Conservation (phyloP, 2,329 filamentous ascomycete species). For the Leptoxyphium fumago region DNA sequence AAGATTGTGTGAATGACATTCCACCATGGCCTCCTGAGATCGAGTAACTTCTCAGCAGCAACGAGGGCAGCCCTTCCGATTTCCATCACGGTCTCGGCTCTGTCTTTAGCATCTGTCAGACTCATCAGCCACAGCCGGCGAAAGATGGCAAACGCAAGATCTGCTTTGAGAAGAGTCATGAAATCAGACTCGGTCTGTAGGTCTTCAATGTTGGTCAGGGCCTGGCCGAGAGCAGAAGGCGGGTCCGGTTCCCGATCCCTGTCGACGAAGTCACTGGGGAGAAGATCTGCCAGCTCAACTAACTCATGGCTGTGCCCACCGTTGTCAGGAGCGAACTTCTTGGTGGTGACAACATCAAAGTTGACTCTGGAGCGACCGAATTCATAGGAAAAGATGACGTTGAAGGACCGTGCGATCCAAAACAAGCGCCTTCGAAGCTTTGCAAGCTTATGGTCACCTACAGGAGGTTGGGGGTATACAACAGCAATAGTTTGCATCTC, state of each 20-base stretch:
- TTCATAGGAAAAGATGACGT: constrained; percentile 45
- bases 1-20: constrained; percentile 28
- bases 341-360: constrained; percentile 31
- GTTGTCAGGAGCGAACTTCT: constrained; percentile 17
- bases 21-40: constrained; percentile 28
- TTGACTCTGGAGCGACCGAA: constrained; percentile 39
- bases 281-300: constrained; percentile 19
- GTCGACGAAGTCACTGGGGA: constrained; percentile 21
- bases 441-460: constrained; percentile 17
- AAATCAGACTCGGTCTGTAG: constrained; percentile 21
- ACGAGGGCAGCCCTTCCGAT: constrained; percentile 21
- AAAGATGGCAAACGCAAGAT: constrained; percentile 35
- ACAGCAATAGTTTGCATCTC: constrained; percentile 24
- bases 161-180: constrained; percentile 36
- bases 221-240: constrained; percentile 17
- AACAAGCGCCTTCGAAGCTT: constrained; percentile 22
- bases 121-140: constrained; percentile 27
- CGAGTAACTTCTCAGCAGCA: constrained; percentile 21
- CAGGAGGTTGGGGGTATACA: constrained; percentile 17
- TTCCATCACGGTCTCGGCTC: constrained; percentile 22
- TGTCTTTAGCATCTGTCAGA: constrained; percentile 22
- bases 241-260: constrained; percentile 20
- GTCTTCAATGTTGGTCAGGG: constrained; percentile 19
- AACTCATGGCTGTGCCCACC: constrained; percentile 16
- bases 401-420: constrained; percentile 41